Conservation (phyloP, 1,284 basidiomycete species). For the Trichosporon faecale region DNA sequence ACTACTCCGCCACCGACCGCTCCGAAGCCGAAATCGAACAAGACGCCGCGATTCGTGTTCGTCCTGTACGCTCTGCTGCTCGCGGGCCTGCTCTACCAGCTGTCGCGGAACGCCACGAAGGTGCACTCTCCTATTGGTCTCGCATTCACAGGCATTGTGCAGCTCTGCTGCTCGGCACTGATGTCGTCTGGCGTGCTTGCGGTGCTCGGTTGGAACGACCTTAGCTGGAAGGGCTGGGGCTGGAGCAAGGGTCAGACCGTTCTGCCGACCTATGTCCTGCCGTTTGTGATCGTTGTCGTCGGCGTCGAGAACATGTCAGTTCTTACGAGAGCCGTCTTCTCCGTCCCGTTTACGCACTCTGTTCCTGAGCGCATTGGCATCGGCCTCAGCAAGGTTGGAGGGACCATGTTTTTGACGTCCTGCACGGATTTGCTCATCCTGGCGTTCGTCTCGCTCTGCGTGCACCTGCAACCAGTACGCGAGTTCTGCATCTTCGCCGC, state of each 20-base stretch:
- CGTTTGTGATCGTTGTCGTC: constrained; percentile 91
- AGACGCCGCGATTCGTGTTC: constrained; percentile 67
- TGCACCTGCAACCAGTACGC: constrained; percentile 70
- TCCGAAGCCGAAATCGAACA: constrained; percentile 1
- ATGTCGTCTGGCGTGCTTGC: constrained; percentile 77
- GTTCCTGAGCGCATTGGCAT: constrained; percentile 89
- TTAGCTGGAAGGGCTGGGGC: constrained; percentile 43
- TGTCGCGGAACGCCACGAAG: constrained; percentile 67
- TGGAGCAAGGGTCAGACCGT: constrained; percentile 37
- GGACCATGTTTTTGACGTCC: constrained; percentile 87
- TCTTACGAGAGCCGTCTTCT: constrained; percentile 82
- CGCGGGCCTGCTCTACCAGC: constrained; percentile 70
- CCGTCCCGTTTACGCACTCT: constrained; percentile 80
- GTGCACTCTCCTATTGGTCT: constrained; percentile 90
- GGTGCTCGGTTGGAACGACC: constrained; percentile 33
- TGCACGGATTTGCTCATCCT: constrained; percentile 80
- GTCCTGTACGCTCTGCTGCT: constrained; percentile 76
- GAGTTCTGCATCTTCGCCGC: constrained; percentile 94
- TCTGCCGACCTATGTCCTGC: constrained; percentile 63
- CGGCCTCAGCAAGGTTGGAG: constrained; percentile 81
- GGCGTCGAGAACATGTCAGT: constrained; percentile 96
- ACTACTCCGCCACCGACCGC: not conserved
- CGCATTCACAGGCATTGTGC: constrained; percentile 87
- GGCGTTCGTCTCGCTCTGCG: constrained; percentile 71
- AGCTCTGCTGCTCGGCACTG: constrained; percentile 85